These are phyloP conservation scores for Phytophthora palmivora DNA, from an alignment of 352 stramenopile species.

Conservation along the genomic window DNA sequence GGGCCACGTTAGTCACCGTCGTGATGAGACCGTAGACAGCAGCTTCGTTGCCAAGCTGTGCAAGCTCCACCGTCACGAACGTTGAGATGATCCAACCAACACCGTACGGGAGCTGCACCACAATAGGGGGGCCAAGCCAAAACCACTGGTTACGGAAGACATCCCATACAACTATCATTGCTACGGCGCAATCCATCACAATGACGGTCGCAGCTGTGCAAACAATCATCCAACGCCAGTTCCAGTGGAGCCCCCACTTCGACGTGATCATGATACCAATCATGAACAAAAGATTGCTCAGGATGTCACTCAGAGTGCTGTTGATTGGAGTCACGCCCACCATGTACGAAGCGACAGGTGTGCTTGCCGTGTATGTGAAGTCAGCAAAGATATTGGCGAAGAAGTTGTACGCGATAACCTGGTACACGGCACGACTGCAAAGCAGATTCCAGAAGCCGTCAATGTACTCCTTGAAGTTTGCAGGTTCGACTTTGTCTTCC, in stretches of 20 bases:
- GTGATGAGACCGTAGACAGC: constrained; percentile 50
- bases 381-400: constrained; percentile 48
- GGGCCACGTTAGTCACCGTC: constrained; percentile 41
- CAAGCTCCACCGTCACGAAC: constrained; percentile 50
- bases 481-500: constrained; percentile 48
- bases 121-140: constrained; percentile 41
- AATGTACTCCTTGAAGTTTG: constrained; percentile 49
- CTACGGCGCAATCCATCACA: constrained; percentile 35
- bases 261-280: constrained; percentile 42
- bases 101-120: constrained; percentile 43
- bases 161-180: constrained; percentile 41
- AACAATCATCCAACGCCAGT: constrained; percentile 45
- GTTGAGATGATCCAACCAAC: constrained; percentile 49
- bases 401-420: constrained; percentile 40
- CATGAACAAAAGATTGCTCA: constrained; percentile 43
- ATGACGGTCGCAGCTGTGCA: constrained; percentile 34
- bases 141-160: constrained; percentile 47
- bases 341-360: constrained; percentile 44
- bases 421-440: constrained; percentile 33
- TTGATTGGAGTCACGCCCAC: constrained; percentile 45
- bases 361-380: constrained; percentile 42
- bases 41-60: constrained; percentile 48
- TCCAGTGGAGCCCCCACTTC: constrained; percentile 41
- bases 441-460: constrained; percentile 39
- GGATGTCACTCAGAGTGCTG: constrained; percentile 39